Evolutionary conservation across 139 green algal species (phyloP).

Genomic region (Auxenochlorella pyrenoidosa): DNA sequence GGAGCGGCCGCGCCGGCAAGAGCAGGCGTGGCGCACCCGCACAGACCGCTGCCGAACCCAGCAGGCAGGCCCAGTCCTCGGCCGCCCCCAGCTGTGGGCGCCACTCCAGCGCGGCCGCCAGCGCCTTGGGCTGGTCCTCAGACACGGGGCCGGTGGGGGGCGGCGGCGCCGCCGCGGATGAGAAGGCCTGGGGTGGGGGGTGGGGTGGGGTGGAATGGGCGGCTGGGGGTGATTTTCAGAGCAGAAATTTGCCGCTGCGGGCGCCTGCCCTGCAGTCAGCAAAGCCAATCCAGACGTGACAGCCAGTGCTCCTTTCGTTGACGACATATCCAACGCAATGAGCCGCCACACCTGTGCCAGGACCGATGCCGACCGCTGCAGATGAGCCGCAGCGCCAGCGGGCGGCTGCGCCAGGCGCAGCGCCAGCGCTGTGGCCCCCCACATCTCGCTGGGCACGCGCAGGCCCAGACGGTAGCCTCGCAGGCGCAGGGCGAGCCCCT

Average conservation of each 20-base stretch:
- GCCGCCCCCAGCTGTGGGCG: constrained; percentile 21
- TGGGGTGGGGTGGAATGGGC: background rate
- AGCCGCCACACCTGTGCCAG: background rate
- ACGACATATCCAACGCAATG: background rate
- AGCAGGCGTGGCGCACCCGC: background rate
- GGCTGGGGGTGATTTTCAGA: no score
- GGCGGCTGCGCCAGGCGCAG: constrained; percentile 16
- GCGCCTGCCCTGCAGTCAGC: no score
- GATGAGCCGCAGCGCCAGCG: background rate
- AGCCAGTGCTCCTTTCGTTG: background rate
- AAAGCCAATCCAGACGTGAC: no score
- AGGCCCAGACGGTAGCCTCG: constrained; percentile 5
- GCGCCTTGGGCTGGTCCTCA: constrained; percentile 40
- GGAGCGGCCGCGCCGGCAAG: no score
- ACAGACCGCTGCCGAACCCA: constrained; percentile 11
- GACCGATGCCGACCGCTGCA: constrained; percentile 3
- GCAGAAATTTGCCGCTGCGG: no score
- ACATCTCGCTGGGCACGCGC: constrained; percentile 40
- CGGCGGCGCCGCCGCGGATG: background rate
- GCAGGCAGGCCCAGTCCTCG: constrained; percentile 30
- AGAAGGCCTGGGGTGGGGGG: constrained; percentile 23
- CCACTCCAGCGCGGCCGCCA: constrained; percentile 44
- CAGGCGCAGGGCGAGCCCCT: background rate
- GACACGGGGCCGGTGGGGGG: constrained; percentile 13
- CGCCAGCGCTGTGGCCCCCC: constrained; percentile 33